Base-by-base conservation (phyloP, 495 filamentous ascomycete species). In the Rusavskia elegans region DNA sequence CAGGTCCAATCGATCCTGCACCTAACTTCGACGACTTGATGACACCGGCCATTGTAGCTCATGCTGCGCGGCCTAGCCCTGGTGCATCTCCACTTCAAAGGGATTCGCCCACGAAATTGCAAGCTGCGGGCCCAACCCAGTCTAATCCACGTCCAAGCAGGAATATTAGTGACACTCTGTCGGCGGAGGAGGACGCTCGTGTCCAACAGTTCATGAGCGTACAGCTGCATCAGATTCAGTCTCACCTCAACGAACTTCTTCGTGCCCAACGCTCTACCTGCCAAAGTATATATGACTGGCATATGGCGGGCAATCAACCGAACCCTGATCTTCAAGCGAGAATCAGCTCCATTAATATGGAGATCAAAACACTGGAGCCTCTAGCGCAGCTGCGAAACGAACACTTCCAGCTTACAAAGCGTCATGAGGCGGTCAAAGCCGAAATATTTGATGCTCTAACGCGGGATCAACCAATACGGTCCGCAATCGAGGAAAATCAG, bases 31-130 rank as follows among this genome's bases (percentile, higher is more conserved):
- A 17, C 16, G 17, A 10, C 16, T 13, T 14, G 45, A n/a, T 11
- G n/a, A 11, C 19, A 11, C 48, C 29, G 10, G 8, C 30, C 10
- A 13, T n/a, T 20, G 30, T 50, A 16, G 4, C 29, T 17, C 36
- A 20, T 20, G 4, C 5, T 35, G 29, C 27, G 16, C 29, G 19
- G 23, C 53, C 50, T 42, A 60, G 56, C 16, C 61, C 49, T 41
- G 55, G 50, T 46, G 59, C 54, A 20, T 70, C 66, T 21, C 64
- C 66, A 3, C 64, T 62, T 41, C 63, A 68, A 39, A 40, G 44
- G 23, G 63, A 67, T 39, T 67, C 67, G 17, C 64, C 63, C 17
- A 66, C 64, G 1, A 64, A 60, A 39, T 16, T 64, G 6, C 14
- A 38, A 35, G 32, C 32, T 14, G 13, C 13, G 1, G 32, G 6